Base-by-base conservation (phyloP, 108 stramenopile species). In the Fragilariopsis cylindrus region DNA sequence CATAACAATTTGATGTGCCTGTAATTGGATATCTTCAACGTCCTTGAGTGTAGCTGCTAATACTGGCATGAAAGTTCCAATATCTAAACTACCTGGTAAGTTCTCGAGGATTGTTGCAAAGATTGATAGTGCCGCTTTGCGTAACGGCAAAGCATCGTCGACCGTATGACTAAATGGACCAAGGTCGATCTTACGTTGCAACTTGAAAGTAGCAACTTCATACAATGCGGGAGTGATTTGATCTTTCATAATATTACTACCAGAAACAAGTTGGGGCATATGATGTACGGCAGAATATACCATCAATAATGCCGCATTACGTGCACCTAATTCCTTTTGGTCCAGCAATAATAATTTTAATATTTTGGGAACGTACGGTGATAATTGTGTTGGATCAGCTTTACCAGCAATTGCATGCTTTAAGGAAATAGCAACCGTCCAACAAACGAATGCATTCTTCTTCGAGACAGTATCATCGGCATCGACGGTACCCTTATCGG, bases 131-230 rank as follows among this genome's bases (percentile, higher is more conserved):
- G 96, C 79, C 18, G 97, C 90, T 82, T 99, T 99, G 21, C 98
- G 91, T 18, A 99, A 83, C 12, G 98, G 98, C 15, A 98, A 76
- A 11, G 96, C 98, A 58, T 98, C 98, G 78, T 99, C 98, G 18
- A 99, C 97, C 21, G 81, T 95, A 70, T 98, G 98, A 74, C 94
- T 99, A 89, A 99, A 99, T 13, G 98, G 98, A 12, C 98, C 98
- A 50, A 99, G 90, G 77, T 99, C 97, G 45, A 99, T 94, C 66
- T 88, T 87, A 40, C 98, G 84, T 68, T 96, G 85, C 74, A 96
- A 63, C 74, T 96, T 92, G 40, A 97, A 82, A 50, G 82, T 74
- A 46, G 95, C 83, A 40, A 96, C 83, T 55, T 89, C 79, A 68
- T 90, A 85, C 12, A 97, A 82, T 19, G 66, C 72, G 46, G 97